These are phyloP conservation scores for Epithemia pelagica DNA, from an alignment of 108 stramenopile species.

Conservation along the genomic window DNA sequence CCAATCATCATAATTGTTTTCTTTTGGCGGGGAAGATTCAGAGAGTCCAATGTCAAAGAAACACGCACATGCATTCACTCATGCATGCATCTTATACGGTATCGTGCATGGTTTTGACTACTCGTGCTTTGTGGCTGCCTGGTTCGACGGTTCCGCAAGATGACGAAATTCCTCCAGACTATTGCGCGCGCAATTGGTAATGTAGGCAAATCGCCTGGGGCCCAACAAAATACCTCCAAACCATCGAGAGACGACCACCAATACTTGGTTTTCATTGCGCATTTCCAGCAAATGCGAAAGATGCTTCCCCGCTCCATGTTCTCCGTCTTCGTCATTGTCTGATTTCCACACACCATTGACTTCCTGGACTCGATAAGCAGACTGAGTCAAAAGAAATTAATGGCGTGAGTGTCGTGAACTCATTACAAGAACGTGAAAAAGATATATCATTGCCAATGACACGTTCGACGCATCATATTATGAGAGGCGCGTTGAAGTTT, in stretches of 20 bases:
- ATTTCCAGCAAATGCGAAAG: conserved; percentile 73
- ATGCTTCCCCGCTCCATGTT: conserved; percentile 74
- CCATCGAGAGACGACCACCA: conserved; percentile 89
- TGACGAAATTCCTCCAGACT: conserved; percentile 24
- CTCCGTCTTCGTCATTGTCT: conserved; percentile 94
- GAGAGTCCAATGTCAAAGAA: no score
- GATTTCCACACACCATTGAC: conserved; percentile 3
- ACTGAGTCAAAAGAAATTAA: no score
- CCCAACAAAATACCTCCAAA: conserved; percentile 85
- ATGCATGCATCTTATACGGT: no score
- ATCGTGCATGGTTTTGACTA: no score
- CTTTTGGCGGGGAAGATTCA: no score
- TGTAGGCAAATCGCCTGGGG: conserved; percentile 80
- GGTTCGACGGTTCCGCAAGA: no score
- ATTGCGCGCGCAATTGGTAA: conserved; percentile 64
- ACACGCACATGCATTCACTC: no score
- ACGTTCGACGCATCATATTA: conserved; percentile 28
- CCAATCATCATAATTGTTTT: no score
- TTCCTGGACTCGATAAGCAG: conserved; percentile 4
- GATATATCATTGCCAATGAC: neutral
- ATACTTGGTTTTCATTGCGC: conserved; percentile 56
- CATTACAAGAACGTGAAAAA: no score
- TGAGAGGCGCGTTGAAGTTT: conserved; percentile 28
- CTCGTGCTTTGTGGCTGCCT: no score
- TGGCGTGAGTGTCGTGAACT: no score